A percentile compares a stretch with the other conserved stretches of the same genome.
Conservation (phyloP, 345 rosid genomes). For the Lepidium didymum region DNA sequence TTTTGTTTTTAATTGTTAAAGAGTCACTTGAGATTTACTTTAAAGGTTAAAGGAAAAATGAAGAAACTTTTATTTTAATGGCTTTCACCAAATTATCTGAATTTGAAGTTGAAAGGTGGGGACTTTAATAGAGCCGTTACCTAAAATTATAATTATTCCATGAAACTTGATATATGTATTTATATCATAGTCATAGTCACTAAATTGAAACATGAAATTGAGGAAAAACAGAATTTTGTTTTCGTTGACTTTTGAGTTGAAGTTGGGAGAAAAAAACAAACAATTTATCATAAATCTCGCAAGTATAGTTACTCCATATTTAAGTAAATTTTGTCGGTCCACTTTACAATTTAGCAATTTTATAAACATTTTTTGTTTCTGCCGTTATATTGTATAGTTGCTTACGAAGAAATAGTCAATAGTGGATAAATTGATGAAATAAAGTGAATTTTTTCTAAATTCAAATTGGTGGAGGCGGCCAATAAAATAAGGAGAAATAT, state of each 20-base stretch:
- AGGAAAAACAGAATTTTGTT: slow-evolving; percentile 1
- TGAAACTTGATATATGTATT: background rate
- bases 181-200: background rate
- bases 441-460: background rate
- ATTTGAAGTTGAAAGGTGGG: slow-evolving; percentile 22
- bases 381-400: slow-evolving; percentile 6
- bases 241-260: slow-evolving; percentile 14
- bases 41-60: background rate
- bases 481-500: background rate
- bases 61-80: background rate
- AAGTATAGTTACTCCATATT: no score
- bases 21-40: background rate
- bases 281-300: background rate
- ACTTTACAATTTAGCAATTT: background rate
- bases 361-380: background rate
- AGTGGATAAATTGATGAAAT: background rate
- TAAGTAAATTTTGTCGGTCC: background rate
- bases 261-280: background rate
- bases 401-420: background rate
- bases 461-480: background rate
- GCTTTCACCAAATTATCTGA: slow-evolving; percentile 13
- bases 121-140: slow-evolving; percentile 24
- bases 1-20: background rate
- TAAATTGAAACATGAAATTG: background rate
- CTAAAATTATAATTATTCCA: slow-evolving; percentile 1